Evolutionary conservation across 352 stramenopile genomes (phyloP).

Genomic region (Phytophthora pisi): DNA sequence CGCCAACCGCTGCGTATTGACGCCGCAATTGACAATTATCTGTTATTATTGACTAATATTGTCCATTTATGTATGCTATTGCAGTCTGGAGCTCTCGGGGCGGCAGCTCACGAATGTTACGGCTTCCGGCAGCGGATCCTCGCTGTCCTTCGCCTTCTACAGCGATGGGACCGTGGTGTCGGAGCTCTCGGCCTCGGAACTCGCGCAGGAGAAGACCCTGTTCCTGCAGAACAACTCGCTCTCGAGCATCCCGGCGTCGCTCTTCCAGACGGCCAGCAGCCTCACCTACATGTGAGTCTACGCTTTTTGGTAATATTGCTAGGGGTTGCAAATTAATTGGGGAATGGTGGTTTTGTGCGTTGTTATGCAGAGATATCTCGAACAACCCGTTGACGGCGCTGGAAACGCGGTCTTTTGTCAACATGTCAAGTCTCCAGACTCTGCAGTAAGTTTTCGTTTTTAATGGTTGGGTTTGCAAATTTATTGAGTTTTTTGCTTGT

Average conservation of each 20-base stretch:
- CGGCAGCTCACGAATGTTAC: conserved; percentile 46
- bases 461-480: neutral
- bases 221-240: conserved; percentile 63
- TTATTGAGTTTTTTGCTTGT: conserved; percentile 9
- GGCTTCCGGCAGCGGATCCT: conserved; percentile 8
- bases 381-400: conserved; percentile 63
- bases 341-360: neutral
- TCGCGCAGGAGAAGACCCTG: conserved; percentile 41
- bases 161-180: conserved; percentile 17
- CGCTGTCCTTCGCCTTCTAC: conserved; percentile 40
- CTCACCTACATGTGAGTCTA: conserved; percentile 46
- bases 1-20: neutral
- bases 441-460: conserved; percentile 41
- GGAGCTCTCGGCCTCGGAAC: conserved; percentile 23
- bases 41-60: conserved; percentile 3
- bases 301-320: neutral
- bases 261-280: conserved; percentile 53
- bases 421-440: conserved; percentile 44
- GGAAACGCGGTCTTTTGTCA: conserved; percentile 51
- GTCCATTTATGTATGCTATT: neutral
- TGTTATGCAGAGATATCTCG: conserved; percentile 49
- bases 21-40: neutral
- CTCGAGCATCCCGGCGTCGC: conserved; percentile 36
- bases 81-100: conserved; percentile 47
- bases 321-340: neutral